Evolutionary conservation across 1,284 basidiomycete species (phyloP).

Genomic region (Rhodofomes roseus): DNA sequence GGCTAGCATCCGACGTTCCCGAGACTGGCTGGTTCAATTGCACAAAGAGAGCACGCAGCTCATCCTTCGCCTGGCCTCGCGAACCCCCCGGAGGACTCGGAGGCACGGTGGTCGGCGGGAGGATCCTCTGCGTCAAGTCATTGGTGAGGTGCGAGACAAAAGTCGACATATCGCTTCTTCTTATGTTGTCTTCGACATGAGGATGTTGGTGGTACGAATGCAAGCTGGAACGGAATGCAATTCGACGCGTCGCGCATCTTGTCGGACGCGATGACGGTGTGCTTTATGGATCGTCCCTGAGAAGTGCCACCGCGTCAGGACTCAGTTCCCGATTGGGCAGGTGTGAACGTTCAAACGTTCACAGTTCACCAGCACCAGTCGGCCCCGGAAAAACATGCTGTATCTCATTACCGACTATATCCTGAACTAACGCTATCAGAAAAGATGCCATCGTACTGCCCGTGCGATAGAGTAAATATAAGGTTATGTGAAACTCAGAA

Average conservation of each 20-base stretch:
- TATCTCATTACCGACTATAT: neutral
- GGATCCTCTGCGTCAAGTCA: slow-evolving; percentile 21
- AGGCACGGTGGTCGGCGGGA: slow-evolving; percentile 13
- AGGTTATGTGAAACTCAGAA: neutral
- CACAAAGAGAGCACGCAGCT: slow-evolving; percentile 25
- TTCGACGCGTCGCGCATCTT: neutral
- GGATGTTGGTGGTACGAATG: neutral
- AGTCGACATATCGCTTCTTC: slow-evolving; percentile 22
- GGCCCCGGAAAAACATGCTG: neutral
- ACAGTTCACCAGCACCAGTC: neutral
- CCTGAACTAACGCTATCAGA: no score
- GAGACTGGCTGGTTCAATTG: slow-evolving; percentile 25
- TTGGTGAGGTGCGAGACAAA: slow-evolving; percentile 29
- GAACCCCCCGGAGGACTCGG: slow-evolving; percentile 5
- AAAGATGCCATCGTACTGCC: neutral
- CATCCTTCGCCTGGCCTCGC: slow-evolving; percentile 17
- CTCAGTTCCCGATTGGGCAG: neutral
- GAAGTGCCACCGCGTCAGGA: neutral
- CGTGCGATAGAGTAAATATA: neutral
- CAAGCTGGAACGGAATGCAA: neutral
- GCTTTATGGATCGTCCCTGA: neutral
- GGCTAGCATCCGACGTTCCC: slow-evolving; percentile 9
- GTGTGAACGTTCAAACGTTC: neutral
- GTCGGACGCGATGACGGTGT: neutral
- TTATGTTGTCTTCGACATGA: neutral